Evolutionary conservation across 1,284 basidiomycete genomes (phyloP).

Genomic region (Kalmanozyma brasiliensis): DNA sequence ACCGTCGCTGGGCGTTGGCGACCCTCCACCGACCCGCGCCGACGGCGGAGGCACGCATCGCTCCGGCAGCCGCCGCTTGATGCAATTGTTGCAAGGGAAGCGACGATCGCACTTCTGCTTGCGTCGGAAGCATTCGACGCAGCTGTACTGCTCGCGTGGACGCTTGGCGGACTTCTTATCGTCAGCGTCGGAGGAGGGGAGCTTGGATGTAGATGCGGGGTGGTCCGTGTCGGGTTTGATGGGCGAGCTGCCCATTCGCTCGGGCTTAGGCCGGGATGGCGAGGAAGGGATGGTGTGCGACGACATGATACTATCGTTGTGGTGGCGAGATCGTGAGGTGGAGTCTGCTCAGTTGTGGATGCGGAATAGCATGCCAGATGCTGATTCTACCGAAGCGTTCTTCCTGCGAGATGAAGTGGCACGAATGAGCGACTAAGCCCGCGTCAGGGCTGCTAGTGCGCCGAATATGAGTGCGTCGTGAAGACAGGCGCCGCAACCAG

Average conservation of each 20-base stretch:
- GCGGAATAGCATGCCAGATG: conserved; percentile 9
- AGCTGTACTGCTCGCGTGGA: conserved; percentile 51
- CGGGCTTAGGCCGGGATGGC: conserved; percentile 15
- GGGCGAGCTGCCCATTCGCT: conserved; percentile 32
- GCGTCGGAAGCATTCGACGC: conserved; percentile 50
- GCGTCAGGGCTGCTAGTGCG: conserved; percentile 11
- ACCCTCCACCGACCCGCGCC: conserved; percentile 17
- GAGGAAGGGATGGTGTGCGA: conserved; percentile 6
- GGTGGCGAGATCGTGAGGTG: conserved; percentile 7
- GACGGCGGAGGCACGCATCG: conserved; percentile 46
- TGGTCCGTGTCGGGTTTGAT: conserved; percentile 32
- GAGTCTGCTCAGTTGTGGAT: conserved; percentile 14
- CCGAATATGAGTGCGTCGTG: too few species aligned
- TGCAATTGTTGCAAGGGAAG: conserved; percentile 55
- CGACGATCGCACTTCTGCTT: conserved; percentile 56
- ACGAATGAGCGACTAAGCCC: too few species aligned
- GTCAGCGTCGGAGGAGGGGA: conserved; percentile 18
- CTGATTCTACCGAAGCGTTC: background rate
- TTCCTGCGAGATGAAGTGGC: conserved; percentile 3
- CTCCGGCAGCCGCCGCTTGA: conserved; percentile 48
- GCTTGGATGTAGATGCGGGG: conserved; percentile 4
- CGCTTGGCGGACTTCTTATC: conserved; percentile 40
- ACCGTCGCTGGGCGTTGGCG: conserved; percentile 30
- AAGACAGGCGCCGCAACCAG: too few species aligned
- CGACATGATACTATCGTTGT: background rate